phyloP scores from a whole-genome alignment of 2,329 filamentous ascomycete species.

The Aspergillus arachidicola region DNA sequence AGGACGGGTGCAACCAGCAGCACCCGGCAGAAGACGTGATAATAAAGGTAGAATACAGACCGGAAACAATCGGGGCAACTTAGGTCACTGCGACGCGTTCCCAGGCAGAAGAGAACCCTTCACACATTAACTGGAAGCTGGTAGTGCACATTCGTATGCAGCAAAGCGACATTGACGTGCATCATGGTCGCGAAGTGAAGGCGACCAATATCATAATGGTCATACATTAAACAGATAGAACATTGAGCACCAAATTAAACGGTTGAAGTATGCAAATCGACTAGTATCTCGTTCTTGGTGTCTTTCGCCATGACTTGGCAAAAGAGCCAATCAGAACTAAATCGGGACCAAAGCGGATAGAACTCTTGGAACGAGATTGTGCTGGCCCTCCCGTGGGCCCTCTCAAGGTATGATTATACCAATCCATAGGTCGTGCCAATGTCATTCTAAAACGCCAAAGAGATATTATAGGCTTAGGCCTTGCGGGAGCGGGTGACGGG shows the following conservation, averaged over 20 bases:
- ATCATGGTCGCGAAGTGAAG: slow-evolving; percentile 25
- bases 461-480: slow-evolving; percentile 36
- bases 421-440: background rate
- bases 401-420: background rate
- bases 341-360: background rate
- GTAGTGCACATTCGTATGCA: slow-evolving; percentile 17
- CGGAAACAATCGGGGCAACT: slow-evolving; percentile 9
- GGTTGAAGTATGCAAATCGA: slow-evolving; percentile 1
- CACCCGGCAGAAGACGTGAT: slow-evolving; percentile 12
- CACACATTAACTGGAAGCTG: slow-evolving; percentile 17
- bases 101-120: slow-evolving; percentile 18
- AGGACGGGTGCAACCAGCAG: slow-evolving; percentile 19
- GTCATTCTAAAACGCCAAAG: background rate
- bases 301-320: background rate
- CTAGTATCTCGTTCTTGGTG: slow-evolving; percentile 5
- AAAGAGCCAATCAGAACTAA: background rate
- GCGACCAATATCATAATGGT: slow-evolving; percentile 31
- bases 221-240: slow-evolving; percentile 32
- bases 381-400: background rate
- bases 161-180: slow-evolving; percentile 24
- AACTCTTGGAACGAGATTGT: background rate
- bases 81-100: slow-evolving; percentile 2
- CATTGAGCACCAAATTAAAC: slow-evolving; percentile 9
- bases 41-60: slow-evolving; percentile 26
- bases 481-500: slow-evolving; percentile 51